A percentile compares a stretch with the other conserved stretches of the same genome.
Evolutionary conservation across 2,329 filamentous ascomycete species (phyloP).

Genomic region (Arthrocladium fulminans): DNA sequence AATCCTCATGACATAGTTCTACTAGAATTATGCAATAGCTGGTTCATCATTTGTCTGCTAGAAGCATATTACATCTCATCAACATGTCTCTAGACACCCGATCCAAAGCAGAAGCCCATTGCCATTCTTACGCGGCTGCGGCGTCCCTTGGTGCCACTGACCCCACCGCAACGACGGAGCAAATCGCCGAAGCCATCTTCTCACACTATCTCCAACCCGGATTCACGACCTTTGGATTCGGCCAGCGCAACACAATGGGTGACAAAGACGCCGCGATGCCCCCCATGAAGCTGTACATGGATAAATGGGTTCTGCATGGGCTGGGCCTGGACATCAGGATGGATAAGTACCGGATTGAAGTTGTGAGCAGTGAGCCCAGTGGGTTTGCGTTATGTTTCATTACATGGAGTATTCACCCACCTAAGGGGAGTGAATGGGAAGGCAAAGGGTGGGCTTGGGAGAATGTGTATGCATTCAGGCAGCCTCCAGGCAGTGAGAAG

Average conservation of each 20-base stretch:
- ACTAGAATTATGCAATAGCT: too few relatives aligned
- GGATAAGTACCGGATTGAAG: neutral
- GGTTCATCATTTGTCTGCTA: too few relatives aligned
- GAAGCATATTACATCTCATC: too few relatives aligned
- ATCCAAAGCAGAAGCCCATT: neutral
- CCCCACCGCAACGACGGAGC: neutral
- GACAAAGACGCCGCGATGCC: neutral
- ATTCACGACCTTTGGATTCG: neutral
- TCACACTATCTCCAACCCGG: neutral
- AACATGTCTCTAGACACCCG: neutral
- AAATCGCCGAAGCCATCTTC: neutral
- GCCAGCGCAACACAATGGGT: neutral
- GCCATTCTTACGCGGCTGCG: neutral
- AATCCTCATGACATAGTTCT: too few relatives aligned
- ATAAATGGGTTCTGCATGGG: neutral
- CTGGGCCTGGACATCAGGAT: neutral
- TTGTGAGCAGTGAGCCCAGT: neutral
- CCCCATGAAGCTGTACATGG: neutral
- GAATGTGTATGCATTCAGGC: neutral
- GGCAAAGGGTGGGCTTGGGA: neutral
- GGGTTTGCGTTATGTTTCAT: neutral
- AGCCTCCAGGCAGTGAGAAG: neutral
- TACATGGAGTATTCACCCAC: neutral
- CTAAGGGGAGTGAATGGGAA: neutral
- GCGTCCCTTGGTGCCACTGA: neutral